These are phyloP conservation scores for Wickerhamiella dianesei DNA, from an alignment of 805 yeast genomes.

Conservation along the genomic window DNA sequence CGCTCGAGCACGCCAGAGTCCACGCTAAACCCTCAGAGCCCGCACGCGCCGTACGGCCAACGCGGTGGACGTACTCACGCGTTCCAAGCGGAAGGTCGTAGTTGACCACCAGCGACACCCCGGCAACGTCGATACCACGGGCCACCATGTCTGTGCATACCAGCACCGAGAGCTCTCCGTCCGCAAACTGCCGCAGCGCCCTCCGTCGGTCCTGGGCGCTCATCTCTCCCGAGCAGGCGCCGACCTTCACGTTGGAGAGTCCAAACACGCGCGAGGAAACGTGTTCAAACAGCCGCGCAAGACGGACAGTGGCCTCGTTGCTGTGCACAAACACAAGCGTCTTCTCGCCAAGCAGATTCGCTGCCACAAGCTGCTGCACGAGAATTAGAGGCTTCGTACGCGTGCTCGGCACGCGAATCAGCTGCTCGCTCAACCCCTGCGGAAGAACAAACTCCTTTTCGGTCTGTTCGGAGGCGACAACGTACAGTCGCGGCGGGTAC, in stretches of 20 bases:
- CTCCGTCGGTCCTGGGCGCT: conserved; percentile 35
- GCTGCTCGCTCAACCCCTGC: conserved; percentile 24
- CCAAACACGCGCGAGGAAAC: conserved; percentile 24
- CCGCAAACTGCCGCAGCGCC: conserved; percentile 45
- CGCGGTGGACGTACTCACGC: conserved; percentile 88
- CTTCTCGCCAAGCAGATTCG: conserved; percentile 19
- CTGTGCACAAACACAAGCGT: conserved; percentile 57
- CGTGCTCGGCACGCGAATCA: conserved; percentile 22
- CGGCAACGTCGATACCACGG: conserved; percentile 79
- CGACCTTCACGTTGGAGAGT: conserved; percentile 13
- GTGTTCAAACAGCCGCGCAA: conserved; percentile 45
- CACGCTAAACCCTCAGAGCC: conserved; percentile 62
- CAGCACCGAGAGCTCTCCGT: conserved; percentile 38
- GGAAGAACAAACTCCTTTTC: conserved; percentile 27
- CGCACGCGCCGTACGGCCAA: conserved; percentile 97
- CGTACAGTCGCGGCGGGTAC: conserved; percentile 51
- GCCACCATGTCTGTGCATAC: conserved; percentile 82
- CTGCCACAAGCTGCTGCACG: conserved; percentile 35
- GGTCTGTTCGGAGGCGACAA: conserved; percentile 45
- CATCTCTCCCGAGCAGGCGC: conserved; percentile 29
- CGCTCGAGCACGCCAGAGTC: conserved; percentile 60
- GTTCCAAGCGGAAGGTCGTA: conserved; percentile 83
- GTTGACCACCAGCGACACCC: conserved; percentile 64
- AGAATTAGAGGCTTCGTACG: conserved; percentile 61
- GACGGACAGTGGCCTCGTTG: conserved; percentile 76